Percentiles rank a stretch among this genome's conserved stretches.
Evolutionary conservation across 139 green algal genomes (phyloP).

Genomic region (Micromonas pusilla): DNA sequence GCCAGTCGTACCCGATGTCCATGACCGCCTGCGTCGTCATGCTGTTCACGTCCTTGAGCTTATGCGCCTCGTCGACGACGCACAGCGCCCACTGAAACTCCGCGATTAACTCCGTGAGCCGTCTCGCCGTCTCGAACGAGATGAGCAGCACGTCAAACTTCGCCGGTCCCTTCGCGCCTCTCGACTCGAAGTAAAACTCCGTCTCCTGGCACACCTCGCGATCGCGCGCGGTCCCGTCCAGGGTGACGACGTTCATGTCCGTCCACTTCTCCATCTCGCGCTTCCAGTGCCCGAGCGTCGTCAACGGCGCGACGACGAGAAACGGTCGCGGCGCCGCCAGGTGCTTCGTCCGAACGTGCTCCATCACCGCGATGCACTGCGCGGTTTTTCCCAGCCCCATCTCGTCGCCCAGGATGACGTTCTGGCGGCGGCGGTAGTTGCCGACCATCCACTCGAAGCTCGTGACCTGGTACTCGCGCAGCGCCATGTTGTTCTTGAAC

Average conservation of each 20-base stretch:
- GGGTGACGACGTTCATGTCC: conserved; percentile 70
- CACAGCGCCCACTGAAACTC: conserved; percentile 39
- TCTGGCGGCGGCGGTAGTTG: conserved; percentile 7
- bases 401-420: conserved; percentile 58
- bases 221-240: conserved; percentile 46
- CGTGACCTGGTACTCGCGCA: conserved; percentile 22
- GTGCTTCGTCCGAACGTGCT: conserved; percentile 5
- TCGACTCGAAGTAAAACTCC: conserved; percentile 49
- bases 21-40: conserved; percentile 48
- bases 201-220: conserved; percentile 53
- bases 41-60: conserved; percentile 57
- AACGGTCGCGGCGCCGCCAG: conserved; percentile 62
- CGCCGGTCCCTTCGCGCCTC: neutral
- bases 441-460: conserved; percentile 23
- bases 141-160: conserved; percentile 28
- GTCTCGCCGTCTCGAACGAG: neutral
- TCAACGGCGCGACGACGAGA: conserved; percentile 84
- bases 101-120: conserved; percentile 23
- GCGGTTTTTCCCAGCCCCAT: conserved; percentile 92
- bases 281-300: conserved; percentile 87
- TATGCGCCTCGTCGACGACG: conserved; percentile 68
- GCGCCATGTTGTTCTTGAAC: conserved; percentile 25
- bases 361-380: conserved; percentile 45
- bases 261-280: conserved; percentile 86
- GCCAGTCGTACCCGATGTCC: conserved; percentile 54